Evolutionary conservation across 2,329 filamentous ascomycete genomes (phyloP).

Genomic region (Botrytis tulipae): DNA sequence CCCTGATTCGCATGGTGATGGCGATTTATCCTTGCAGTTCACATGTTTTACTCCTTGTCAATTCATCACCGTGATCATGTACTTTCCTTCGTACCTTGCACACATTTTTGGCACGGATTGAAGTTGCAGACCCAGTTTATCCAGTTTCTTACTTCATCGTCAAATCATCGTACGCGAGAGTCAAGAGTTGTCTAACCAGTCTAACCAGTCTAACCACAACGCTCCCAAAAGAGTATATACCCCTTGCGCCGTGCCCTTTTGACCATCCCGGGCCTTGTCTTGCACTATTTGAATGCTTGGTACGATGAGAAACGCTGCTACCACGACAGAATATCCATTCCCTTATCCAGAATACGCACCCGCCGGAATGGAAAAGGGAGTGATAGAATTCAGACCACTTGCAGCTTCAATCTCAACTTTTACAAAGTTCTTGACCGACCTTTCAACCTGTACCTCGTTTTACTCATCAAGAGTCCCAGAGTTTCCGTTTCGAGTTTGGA

Average conservation of each 20-base stretch:
- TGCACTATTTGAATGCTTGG: slow-evolving; percentile 10
- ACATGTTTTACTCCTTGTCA: slow-evolving; percentile 18
- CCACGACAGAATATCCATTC: slow-evolving; percentile 7
- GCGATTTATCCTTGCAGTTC: slow-evolving; percentile 20
- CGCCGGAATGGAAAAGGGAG: slow-evolving; percentile 15
- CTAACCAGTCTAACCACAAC: not conserved
- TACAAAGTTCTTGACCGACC: not conserved
- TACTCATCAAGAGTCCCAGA: not conserved
- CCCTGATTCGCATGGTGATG: slow-evolving; percentile 20
- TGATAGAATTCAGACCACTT: slow-evolving; percentile 17
- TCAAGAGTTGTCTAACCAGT: not conserved
- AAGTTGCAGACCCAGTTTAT: not conserved
- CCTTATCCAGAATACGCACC: slow-evolving; percentile 4
- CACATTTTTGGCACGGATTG: not conserved
- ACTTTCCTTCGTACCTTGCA: slow-evolving; percentile 3
- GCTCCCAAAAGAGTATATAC: not conserved
- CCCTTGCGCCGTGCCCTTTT: slow-evolving; percentile 7
- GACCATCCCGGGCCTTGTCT: slow-evolving; percentile 12
- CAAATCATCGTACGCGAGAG: slow-evolving; percentile 1
- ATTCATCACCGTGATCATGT: not conserved
- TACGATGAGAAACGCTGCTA: slow-evolving; percentile 8
- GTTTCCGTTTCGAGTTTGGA: not conserved
- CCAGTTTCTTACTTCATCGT: not conserved
- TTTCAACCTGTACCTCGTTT: not conserved
- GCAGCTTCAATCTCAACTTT: slow-evolving; percentile 6